phyloP scores from a whole-genome alignment of 2,329 filamentous ascomycete species.

The Aspergillus sp. region DNA sequence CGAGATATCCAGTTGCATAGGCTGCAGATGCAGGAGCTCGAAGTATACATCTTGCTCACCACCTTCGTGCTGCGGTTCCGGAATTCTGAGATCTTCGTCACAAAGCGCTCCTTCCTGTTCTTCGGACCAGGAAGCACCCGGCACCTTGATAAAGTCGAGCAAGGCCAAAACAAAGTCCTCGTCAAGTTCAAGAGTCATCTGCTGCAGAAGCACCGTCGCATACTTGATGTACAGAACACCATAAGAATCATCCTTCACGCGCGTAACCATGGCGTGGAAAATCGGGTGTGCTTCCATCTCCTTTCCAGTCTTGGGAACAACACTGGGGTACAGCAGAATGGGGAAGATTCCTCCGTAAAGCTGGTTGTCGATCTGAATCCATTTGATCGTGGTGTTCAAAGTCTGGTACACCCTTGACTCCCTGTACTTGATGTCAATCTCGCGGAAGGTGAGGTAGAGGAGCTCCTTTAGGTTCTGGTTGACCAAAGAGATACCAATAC shows the following conservation, averaged over 20 bases:
- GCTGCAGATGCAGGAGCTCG: constrained; percentile 91
- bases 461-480: constrained; percentile 88
- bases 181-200: constrained; percentile 96
- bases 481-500: constrained; percentile 86
- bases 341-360: constrained; percentile 97
- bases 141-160: constrained; percentile 88
- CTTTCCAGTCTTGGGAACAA: constrained; percentile 92
- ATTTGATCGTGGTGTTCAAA: constrained; percentile 83
- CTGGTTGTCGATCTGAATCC: constrained; percentile 99
- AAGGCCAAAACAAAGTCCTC: constrained; percentile 97
- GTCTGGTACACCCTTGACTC: constrained; percentile 95
- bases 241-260: constrained; percentile 97
- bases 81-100: constrained; percentile 83
- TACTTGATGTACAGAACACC: constrained; percentile 98
- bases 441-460: constrained; percentile 86
- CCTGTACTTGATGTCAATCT: constrained; percentile 82
- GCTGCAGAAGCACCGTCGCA: constrained; percentile 83
- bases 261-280: constrained; percentile 81
- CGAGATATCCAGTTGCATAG: constrained; percentile 94
- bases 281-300: constrained; percentile 96
- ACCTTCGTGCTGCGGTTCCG: constrained; percentile 79
- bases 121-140: constrained; percentile 79
- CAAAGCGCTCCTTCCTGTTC: constrained; percentile 79
- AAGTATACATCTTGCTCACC: constrained; percentile 95
- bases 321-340: constrained; percentile 92